Conservation (phyloP, 1,139 yeast species). For the Debaryomyces udenii region DNA sequence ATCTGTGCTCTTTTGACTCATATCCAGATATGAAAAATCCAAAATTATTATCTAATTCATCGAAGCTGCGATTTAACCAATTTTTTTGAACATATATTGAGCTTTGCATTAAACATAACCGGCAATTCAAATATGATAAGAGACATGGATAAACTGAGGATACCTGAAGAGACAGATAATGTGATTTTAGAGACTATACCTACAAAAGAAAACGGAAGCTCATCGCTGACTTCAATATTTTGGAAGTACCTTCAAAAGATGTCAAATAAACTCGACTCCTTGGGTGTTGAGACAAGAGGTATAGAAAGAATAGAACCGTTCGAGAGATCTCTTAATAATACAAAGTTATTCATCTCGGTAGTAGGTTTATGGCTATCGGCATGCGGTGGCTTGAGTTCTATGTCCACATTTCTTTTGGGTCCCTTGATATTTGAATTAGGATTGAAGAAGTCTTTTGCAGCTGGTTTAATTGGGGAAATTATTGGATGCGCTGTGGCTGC, state of each 20-base stretch:
- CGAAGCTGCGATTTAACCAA: too few relatives aligned
- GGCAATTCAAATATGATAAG: neutral
- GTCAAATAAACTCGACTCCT: slow-evolving; percentile 36
- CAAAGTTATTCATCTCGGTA: slow-evolving; percentile 58
- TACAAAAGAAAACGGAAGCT: neutral
- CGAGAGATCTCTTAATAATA: slow-evolving; percentile 58
- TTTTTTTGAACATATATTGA: too few relatives aligned
- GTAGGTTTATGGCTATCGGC: slow-evolving; percentile 83
- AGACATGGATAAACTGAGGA: slow-evolving; percentile 3
- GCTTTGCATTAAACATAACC: too few relatives aligned
- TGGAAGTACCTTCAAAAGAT: slow-evolving; percentile 16
- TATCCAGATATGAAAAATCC: too few relatives aligned
- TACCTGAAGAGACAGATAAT: neutral
- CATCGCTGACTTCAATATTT: slow-evolving; percentile 1
- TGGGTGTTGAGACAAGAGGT: slow-evolving; percentile 78
- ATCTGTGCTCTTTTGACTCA: too few relatives aligned
- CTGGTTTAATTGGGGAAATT: slow-evolving; percentile 63
- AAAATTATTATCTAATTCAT: too few relatives aligned
- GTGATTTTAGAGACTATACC: slow-evolving; percentile 1
- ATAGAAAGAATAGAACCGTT: slow-evolving; percentile 75
- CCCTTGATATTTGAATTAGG: slow-evolving; percentile 71
- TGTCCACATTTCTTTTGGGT: slow-evolving; percentile 79
- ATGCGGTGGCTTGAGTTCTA: slow-evolving; percentile 80
- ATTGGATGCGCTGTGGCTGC: slow-evolving; percentile 79
- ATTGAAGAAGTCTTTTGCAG: slow-evolving; percentile 59